A percentile compares a stretch with the other conserved stretches of the same genome.
These are phyloP conservation scores for Nelumbo lutea DNA, from an alignment of 164 flowering plant genomes.

Conservation along the genomic window DNA sequence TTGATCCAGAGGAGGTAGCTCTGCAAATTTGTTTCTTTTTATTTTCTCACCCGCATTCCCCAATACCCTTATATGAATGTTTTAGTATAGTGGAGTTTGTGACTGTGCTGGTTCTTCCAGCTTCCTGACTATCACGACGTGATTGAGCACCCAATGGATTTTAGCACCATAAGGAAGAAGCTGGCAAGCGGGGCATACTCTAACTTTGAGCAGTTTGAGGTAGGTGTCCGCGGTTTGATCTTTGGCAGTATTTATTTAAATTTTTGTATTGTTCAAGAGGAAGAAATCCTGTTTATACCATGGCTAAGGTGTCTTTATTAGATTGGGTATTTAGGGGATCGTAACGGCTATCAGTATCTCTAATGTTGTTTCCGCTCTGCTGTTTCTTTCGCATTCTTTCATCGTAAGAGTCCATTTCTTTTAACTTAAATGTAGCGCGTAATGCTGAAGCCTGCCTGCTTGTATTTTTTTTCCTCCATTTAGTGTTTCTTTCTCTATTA, in stretches of 20 bases:
- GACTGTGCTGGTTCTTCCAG: constrained; percentile 33
- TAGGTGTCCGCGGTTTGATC: constrained; percentile 20
- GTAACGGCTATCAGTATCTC: neutral
- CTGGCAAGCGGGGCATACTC: constrained; percentile 63
- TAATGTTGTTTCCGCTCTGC: too few species aligned
- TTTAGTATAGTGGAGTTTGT: constrained; percentile 4
- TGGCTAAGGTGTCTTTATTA: neutral
- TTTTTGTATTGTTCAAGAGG: neutral
- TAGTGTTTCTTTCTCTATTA: too few species aligned
- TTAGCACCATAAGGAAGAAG: constrained; percentile 85
- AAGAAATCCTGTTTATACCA: neutral
- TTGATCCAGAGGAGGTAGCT: constrained; percentile 90
- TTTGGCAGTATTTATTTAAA: neutral
- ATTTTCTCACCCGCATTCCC: neutral
- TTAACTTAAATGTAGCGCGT: too few species aligned
- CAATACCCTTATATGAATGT: neutral
- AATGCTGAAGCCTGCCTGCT: too few species aligned
- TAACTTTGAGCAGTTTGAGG: constrained; percentile 80
- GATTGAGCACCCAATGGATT: constrained; percentile 92
- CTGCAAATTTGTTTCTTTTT: neutral
- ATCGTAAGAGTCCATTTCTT: too few species aligned
- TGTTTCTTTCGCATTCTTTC: too few species aligned
- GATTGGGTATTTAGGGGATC: neutral
- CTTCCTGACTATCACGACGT: constrained; percentile 93
- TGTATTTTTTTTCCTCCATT: too few species aligned